Conservation (phyloP, 2,329 filamentous ascomycete genomes). For the Calonectria pseudoreteaudii region DNA sequence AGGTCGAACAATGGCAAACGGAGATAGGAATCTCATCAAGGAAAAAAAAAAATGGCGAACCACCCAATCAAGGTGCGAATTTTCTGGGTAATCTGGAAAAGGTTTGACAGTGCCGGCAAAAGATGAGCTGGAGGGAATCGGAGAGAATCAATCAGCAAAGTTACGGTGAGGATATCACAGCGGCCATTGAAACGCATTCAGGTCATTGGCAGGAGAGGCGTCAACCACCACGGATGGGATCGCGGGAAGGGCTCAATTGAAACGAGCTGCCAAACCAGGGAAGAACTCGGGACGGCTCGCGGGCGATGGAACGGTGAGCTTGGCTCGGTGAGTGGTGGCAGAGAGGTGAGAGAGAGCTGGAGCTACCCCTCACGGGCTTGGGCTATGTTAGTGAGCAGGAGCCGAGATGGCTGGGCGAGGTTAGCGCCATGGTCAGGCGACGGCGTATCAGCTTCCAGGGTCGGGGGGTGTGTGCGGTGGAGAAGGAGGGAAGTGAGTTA, state of each 20-base stretch:
- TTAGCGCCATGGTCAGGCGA: constrained; percentile 4
- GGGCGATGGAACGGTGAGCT: constrained; percentile 8
- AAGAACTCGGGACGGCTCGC: constrained; percentile 2
- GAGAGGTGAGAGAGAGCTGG: not conserved
- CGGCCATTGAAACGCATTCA: not conserved
- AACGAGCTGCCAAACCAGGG: not conserved
- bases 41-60: not conserved
- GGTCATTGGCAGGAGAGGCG: not conserved
- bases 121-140: not conserved
- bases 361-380: constrained; percentile 18
- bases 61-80: not conserved
- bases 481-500: constrained; percentile 9
- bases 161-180: not conserved
- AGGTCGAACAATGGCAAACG: constrained; percentile 1
- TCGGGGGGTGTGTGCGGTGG: constrained; percentile 14
- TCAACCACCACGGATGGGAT: not conserved
- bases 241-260: not conserved
- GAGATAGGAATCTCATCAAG: not conserved
- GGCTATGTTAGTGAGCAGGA: not conserved
- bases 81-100: constrained; percentile 14
- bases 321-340: constrained; percentile 11
- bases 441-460: constrained; percentile 12
- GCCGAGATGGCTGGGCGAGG: constrained; percentile 4
- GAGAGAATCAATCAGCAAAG: not conserved
- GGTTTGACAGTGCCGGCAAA: not conserved